These are phyloP conservation scores for Zasmidium cellare DNA, from an alignment of 2,329 filamentous ascomycete genomes.

Conservation along the genomic window DNA sequence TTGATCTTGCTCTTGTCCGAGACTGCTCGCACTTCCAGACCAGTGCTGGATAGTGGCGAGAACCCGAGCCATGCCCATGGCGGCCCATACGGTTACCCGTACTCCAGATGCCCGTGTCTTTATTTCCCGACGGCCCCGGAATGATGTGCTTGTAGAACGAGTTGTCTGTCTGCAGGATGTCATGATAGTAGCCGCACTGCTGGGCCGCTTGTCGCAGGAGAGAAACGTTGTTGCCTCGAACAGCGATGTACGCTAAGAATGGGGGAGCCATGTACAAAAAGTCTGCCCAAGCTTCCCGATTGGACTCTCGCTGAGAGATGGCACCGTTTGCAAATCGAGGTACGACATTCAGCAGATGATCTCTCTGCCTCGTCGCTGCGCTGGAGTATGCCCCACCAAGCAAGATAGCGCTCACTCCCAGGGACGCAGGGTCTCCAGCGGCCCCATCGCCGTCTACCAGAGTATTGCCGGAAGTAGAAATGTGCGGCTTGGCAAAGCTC, in stretches of 20 bases:
- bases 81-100: too few relatives aligned
- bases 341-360: conserved; percentile 41
- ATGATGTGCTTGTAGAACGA: too few relatives aligned
- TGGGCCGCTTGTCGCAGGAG: too few relatives aligned
- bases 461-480: conserved; percentile 32
- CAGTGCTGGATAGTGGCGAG: too few relatives aligned
- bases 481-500: conserved; percentile 31
- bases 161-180: too few relatives aligned
- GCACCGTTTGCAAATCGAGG: conserved; percentile 42
- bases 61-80: too few relatives aligned
- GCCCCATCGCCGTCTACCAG: conserved; percentile 39
- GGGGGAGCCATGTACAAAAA: conserved; percentile 53
- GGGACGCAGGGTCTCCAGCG: conserved; percentile 47
- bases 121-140: too few relatives aligned
- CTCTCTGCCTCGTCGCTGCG: conserved; percentile 44
- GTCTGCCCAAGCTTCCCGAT: conserved; percentile 51
- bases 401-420: conserved; percentile 48
- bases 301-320: conserved; percentile 48
- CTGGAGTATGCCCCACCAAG: conserved; percentile 41
- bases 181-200: too few relatives aligned
- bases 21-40: too few relatives aligned
- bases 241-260: conserved; percentile 49
- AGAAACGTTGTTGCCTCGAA: conserved; percentile 35
- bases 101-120: too few relatives aligned
- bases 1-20: too few relatives aligned